Evolutionary conservation across 352 stramenopile species (phyloP).

Genomic region (Phytophthora crassamura): DNA sequence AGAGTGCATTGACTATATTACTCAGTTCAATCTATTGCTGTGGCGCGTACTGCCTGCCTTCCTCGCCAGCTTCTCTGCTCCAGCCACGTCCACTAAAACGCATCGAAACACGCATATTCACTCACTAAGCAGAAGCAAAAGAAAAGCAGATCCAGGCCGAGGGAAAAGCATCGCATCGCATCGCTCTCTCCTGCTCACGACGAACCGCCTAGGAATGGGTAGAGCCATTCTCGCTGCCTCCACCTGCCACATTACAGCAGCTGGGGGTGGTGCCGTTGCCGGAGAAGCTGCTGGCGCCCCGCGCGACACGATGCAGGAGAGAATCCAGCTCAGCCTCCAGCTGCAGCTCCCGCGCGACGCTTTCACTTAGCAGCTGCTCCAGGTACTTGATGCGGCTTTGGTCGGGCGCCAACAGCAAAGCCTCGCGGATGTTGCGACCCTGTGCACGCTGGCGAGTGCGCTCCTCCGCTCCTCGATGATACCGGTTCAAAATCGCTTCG

Average conservation of each 20-base stretch:
- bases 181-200: conserved; percentile 18
- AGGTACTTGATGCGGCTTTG: conserved; percentile 90
- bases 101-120: conserved; percentile 46
- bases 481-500: conserved; percentile 57
- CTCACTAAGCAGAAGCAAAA: conserved; percentile 46
- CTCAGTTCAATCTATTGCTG: conserved; percentile 53
- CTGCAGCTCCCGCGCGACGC: conserved; percentile 83
- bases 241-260: conserved; percentile 5
- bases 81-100: conserved; percentile 32
- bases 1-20: conserved; percentile 53
- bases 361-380: conserved; percentile 85
- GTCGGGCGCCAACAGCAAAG: conserved; percentile 74
- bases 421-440: conserved; percentile 79
- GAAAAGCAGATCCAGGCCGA: conserved; percentile 26
- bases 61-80: conserved; percentile 16
- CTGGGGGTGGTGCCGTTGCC: conserved; percentile 4
- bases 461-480: conserved; percentile 69
- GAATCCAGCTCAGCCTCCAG: conserved; percentile 83
- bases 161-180: conserved; percentile 18
- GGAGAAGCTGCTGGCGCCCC: conserved; percentile 8
- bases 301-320: conserved; percentile 49
- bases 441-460: conserved; percentile 82
- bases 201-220: conserved; percentile 26
- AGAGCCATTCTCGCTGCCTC: conserved; percentile 32
- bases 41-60: conserved; percentile 25